phyloP scores from a whole-genome alignment of 192 early-diverging fungal genomes.

The Coemansia sp. region DNA sequence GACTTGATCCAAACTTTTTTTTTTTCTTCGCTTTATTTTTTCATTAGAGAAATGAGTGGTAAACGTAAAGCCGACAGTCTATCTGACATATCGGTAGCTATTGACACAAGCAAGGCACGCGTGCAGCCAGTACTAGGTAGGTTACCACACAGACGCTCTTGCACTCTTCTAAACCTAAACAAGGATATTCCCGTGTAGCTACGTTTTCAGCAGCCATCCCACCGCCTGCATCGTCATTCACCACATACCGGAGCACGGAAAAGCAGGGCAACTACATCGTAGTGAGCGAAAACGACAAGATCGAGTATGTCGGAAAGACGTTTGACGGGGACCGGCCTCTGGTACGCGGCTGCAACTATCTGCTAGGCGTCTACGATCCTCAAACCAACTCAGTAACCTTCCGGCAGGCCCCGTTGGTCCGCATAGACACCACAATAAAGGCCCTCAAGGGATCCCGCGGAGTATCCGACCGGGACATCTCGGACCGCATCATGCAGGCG shows the following conservation, averaged over 20 bases:
- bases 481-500: slow-evolving; percentile 57
- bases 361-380: slow-evolving; percentile 78
- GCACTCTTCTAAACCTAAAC: no score
- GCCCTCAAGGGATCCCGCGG: slow-evolving; percentile 57
- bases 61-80: slow-evolving; percentile 38
- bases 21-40: not conserved
- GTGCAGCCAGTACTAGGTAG: slow-evolving; percentile 43
- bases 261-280: slow-evolving; percentile 41
- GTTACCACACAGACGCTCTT: no score
- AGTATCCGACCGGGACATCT: slow-evolving; percentile 41
- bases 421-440: slow-evolving; percentile 67
- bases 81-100: slow-evolving; percentile 15
- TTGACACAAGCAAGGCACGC: slow-evolving; percentile 34
- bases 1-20: not conserved
- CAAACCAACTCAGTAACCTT: slow-evolving; percentile 67
- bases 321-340: slow-evolving; percentile 58
- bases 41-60: slow-evolving; percentile 15
- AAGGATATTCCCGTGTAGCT: slow-evolving; percentile 9
- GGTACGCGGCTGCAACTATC: slow-evolving; percentile 56
- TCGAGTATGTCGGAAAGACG: slow-evolving; percentile 71
- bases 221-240: slow-evolving; percentile 38
- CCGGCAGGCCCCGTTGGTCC: slow-evolving; percentile 62
- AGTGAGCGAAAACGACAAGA: slow-evolving; percentile 68
- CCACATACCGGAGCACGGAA: slow-evolving; percentile 29
- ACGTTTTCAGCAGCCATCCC: slow-evolving; percentile 40